phyloP scores from a whole-genome alignment of 2,329 filamentous ascomycete genomes.

The Calcarisporium arbuscula region DNA sequence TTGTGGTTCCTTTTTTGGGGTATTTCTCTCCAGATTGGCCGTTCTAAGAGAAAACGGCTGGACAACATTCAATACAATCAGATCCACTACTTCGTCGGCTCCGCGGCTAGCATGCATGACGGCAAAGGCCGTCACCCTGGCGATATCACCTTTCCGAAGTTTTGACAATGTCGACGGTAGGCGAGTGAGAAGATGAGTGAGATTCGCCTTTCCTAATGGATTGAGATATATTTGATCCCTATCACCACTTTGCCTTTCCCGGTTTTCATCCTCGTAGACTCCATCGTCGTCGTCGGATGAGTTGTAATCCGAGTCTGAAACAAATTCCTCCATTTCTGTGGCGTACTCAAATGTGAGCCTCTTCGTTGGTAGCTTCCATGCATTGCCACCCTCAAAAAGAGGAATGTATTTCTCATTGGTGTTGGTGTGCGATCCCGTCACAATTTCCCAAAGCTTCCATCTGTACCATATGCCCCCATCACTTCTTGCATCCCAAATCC shows the following conservation, averaged over 20 bases:
- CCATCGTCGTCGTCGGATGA: constrained; percentile 84
- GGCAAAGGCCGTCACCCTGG: constrained; percentile 79
- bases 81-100: constrained; percentile 84
- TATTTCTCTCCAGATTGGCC: constrained; percentile 55
- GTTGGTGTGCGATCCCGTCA: constrained; percentile 55
- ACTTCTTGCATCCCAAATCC: constrained; percentile 83
- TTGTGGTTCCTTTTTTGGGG: constrained; percentile 27
- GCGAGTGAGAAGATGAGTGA: constrained; percentile 76
- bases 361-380: constrained; percentile 71
- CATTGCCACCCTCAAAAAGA: constrained; percentile 69
- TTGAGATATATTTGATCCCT: constrained; percentile 63
- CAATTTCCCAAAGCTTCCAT: constrained; percentile 81
- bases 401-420: constrained; percentile 48
- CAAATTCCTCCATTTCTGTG: constrained; percentile 69
- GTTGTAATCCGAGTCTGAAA: constrained; percentile 79
- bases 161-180: constrained; percentile 70
- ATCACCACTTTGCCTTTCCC: constrained; percentile 38
- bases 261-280: constrained; percentile 50
- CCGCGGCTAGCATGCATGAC: constrained; percentile 80
- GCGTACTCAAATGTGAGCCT: constrained; percentile 75
- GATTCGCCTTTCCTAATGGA: constrained; percentile 75
- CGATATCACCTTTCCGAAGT: constrained; percentile 78
- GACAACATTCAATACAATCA: constrained; percentile 77
- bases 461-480: constrained; percentile 83
- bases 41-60: constrained; percentile 67